phyloP scores from a whole-genome alignment of 169 alveolate species.

The Eimeria tenella region DNA sequence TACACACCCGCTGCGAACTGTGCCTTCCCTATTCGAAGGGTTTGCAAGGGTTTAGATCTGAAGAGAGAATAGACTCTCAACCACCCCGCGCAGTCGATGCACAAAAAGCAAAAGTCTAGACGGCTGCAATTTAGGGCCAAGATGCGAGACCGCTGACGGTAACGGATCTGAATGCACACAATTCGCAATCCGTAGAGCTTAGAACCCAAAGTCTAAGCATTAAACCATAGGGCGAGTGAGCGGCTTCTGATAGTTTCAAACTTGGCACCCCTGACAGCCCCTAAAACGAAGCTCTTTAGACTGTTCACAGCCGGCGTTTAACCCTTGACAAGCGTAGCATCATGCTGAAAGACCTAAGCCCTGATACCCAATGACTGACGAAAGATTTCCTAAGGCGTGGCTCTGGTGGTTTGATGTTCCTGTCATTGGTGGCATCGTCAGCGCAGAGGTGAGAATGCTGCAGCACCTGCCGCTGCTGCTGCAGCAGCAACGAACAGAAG shows the following conservation, averaged over 20 bases:
- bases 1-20: constrained; percentile 45
- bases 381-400: constrained; percentile 3
- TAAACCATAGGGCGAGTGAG: background rate
- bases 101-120: constrained; percentile 26
- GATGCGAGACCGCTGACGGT: constrained; percentile 28
- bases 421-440: constrained; percentile 31
- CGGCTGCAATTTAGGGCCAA: constrained; percentile 27
- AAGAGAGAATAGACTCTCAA: constrained; percentile 33
- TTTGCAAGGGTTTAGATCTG: constrained; percentile 2
- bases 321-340: too few species aligned
- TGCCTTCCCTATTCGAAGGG: background rate
- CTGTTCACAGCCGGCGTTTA: too few species aligned
- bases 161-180: background rate
- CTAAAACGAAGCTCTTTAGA: too few species aligned
- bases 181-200: background rate
- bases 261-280: too few species aligned
- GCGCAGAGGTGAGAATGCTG: background rate
- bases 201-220: background rate
- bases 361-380: background rate
- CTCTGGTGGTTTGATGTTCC: constrained; percentile 20
- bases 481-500: constrained; percentile 64
- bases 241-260: background rate
- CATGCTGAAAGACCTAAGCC: too few species aligned
- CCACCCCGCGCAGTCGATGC: constrained; percentile 43
- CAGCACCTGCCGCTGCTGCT: constrained; percentile 67